Conservation (phyloP, 2,329 filamentous ascomycete genomes). For the Fusarium azukiicola region DNA sequence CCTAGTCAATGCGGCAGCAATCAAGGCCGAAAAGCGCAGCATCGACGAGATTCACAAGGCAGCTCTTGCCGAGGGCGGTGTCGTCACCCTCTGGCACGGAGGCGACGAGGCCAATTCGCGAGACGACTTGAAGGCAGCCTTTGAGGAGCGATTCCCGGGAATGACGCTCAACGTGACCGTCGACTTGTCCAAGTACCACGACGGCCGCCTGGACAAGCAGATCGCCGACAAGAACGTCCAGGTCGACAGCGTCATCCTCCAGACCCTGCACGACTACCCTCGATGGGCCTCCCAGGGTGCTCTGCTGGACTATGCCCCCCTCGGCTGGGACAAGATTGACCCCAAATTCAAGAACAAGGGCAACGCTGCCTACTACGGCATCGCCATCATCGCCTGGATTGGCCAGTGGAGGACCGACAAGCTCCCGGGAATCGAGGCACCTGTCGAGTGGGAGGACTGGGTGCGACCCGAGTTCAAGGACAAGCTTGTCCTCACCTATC, state of each 20-base stretch:
- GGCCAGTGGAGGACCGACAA: constrained; percentile 56
- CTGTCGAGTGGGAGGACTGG: constrained; percentile 65
- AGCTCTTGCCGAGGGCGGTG: constrained; percentile 70
- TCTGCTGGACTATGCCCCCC: constrained; percentile 72
- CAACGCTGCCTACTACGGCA: constrained; percentile 64
- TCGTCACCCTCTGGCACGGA: constrained; percentile 71
- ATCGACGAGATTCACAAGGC: constrained; percentile 73
- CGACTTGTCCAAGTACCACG: constrained; percentile 77
- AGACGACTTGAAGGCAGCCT: constrained; percentile 64
- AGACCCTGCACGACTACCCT: constrained; percentile 74
- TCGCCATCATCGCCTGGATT: constrained; percentile 63
- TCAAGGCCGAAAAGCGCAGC: constrained; percentile 65
- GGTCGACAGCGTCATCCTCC: constrained; percentile 67
- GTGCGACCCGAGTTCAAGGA: constrained; percentile 73
- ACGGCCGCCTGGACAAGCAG: constrained; percentile 69
- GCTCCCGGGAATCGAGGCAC: constrained; percentile 57
- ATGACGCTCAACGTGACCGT: constrained; percentile 75
- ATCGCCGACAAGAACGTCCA: constrained; percentile 61
- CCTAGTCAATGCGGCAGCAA: constrained; percentile 45
- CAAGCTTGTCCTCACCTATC: constrained; percentile 76
- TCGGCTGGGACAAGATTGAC: constrained; percentile 67
- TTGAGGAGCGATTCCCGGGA: constrained; percentile 70
- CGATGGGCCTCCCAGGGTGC: constrained; percentile 72
- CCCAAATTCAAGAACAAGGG: constrained; percentile 60
- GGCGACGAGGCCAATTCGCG: constrained; percentile 68